phyloP scores from a whole-genome alignment of 2,329 filamentous ascomycete species.

The Arachnopeziza araneosa region DNA sequence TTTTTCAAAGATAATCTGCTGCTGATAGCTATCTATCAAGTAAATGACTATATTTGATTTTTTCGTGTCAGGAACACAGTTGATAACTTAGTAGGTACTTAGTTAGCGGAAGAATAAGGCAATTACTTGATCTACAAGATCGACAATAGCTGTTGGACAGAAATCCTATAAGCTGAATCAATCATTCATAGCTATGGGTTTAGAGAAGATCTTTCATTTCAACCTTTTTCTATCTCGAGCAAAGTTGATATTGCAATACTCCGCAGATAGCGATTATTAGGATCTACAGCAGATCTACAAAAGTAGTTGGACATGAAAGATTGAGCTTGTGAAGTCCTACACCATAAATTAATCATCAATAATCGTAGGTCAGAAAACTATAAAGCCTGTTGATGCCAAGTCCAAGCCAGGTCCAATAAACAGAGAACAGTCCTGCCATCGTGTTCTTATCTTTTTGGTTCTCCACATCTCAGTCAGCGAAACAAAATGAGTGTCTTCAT shows the following conservation, averaged over 20 bases:
- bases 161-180: too few relatives aligned
- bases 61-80: not conserved
- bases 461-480: not conserved
- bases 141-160: too few relatives aligned
- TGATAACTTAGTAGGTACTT: not conserved
- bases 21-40: too few relatives aligned
- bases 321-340: not conserved
- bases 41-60: too few relatives aligned
- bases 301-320: not conserved
- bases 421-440: not conserved
- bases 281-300: not conserved
- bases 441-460: not conserved
- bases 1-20: too few relatives aligned
- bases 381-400: not conserved
- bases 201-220: too few relatives aligned
- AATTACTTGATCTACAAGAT: too few relatives aligned
- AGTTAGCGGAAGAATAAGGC: not conserved
- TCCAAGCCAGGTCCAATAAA: not conserved
- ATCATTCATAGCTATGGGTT: too few relatives aligned
- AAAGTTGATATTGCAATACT: too few relatives aligned
- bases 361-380: not conserved
- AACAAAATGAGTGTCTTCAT: not conserved
- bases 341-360: not conserved
- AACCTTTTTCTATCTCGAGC: too few relatives aligned
- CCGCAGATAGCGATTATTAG: not conserved